Conservation (phyloP, 345 rosid genomes). For the Bruguiera gymnorhiza region DNA sequence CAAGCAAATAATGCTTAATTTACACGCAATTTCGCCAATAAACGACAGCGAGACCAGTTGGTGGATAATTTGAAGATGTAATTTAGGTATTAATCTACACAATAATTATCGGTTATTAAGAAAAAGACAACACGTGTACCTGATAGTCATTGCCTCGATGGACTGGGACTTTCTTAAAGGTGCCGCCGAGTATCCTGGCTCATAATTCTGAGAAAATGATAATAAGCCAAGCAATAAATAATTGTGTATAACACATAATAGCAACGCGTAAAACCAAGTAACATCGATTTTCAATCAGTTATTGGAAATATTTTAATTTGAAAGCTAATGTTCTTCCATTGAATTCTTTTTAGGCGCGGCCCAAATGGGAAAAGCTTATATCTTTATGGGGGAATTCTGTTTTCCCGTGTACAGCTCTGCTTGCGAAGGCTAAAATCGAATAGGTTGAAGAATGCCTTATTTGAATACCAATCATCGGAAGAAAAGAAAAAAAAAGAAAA, state of each 20-base stretch:
- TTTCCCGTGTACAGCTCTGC: background rate
- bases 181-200: constrained; percentile 69
- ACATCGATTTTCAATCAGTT: no score
- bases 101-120: background rate
- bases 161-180: constrained; percentile 52
- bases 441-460: no score
- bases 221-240: background rate
- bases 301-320: no score
- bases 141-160: constrained; percentile 52
- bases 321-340: no score
- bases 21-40: background rate
- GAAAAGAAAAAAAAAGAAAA: no score
- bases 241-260: background rate
- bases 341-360: no score
- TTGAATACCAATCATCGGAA: background rate
- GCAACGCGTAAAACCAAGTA: no score
- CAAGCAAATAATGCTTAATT: constrained; percentile 9
- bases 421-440: no score
- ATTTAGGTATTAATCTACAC: background rate
- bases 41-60: background rate
- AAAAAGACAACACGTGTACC: constrained; percentile 37
- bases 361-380: no score
- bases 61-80: constrained; percentile 5
- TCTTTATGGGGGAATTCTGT: no score
- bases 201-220: constrained; percentile 46